Base-by-base conservation (phyloP, 2,329 filamentous ascomycete species). In the Fusarium stilboides region DNA sequence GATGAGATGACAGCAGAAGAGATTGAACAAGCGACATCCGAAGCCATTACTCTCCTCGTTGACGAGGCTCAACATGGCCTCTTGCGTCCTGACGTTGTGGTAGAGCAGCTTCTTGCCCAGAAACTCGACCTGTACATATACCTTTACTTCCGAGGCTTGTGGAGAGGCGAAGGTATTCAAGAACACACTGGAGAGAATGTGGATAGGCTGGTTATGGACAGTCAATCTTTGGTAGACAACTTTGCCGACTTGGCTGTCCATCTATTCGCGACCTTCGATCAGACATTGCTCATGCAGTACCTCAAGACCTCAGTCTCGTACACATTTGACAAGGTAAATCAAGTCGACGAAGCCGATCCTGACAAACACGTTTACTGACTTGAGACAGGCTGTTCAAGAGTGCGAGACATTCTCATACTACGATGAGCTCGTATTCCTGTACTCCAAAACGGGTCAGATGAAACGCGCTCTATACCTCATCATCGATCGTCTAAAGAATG, bases 371-470 rank as follows among this genome's bases (percentile, higher is more conserved):
- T n/a, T 39, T 49, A 22, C 72, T 74, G 50, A 74, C 47, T 14
- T 26, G 14, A 8, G 6, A 4, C 78, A 86, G 89, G 93, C 81
- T 78, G 92, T 81, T 68, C 87, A 83, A 86, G 89, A 97, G 74
- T 99, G 96, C 76, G 94, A 98, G 79, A 82, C 85, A 15, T 87
- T 88, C 70, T 89, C 91, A 70, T 98, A 92, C 79, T 92, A 97
- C 47, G 92, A 94, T 37, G 96, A 99, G 77, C 87, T 98, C n/a
- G 95, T 99, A 15, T 96, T 96, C 75, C 88, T 99, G 2, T 92
- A 98, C 74, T 97, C 94, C 63, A 98, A 98, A 78, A 98, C 94
- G 0, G 96, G 96, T 0, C 91, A 98, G 78, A 96, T 94, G 73
- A 97, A 98, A 79, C 90, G 92, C 14, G 97, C 97, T 0, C 84